These are phyloP conservation scores for Thelonectria rubi DNA, from an alignment of 2,329 filamentous ascomycete species.

Conservation along the genomic window DNA sequence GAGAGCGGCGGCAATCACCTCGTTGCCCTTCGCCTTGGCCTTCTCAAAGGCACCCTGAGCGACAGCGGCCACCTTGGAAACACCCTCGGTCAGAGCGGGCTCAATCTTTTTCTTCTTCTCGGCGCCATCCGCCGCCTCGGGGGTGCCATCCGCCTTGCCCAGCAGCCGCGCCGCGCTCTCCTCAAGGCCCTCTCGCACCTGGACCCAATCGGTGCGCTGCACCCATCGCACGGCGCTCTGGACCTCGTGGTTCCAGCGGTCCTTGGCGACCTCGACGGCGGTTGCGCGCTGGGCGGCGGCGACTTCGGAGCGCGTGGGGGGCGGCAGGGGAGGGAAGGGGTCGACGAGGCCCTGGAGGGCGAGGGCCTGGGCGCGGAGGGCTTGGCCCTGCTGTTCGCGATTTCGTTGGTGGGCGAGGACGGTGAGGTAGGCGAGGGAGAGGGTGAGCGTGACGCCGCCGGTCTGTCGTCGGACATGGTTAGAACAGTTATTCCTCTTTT, in stretches of 20 bases:
- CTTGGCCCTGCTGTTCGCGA: conserved; percentile 66
- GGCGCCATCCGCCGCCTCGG: conserved; percentile 47
- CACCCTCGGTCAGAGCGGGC: conserved; percentile 48
- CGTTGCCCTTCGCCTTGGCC: conserved; percentile 50
- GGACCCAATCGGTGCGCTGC: conserved; percentile 72
- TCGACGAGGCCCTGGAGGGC: conserved; percentile 63
- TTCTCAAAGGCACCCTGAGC: conserved; percentile 49
- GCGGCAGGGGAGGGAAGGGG: conserved; percentile 56
- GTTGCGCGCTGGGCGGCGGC: conserved; percentile 62
- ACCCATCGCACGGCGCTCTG: conserved; percentile 72
- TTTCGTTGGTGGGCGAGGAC: conserved; percentile 75
- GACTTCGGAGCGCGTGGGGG: conserved; percentile 60
- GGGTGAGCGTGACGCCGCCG: conserved; percentile 78
- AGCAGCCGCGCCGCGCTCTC: conserved; percentile 56
- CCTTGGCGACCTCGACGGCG: conserved; percentile 74
- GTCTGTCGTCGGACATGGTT: conserved; percentile 57
- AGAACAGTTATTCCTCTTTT: not conserved
- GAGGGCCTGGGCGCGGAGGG: conserved; percentile 65
- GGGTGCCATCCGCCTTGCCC: conserved; percentile 43
- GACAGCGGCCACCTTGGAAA: conserved; percentile 44
- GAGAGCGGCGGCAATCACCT: conserved; percentile 51
- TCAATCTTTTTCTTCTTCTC: conserved; percentile 41
- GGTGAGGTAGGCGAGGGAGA: conserved; percentile 76
- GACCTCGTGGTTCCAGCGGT: conserved; percentile 80
- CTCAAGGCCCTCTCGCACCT: conserved; percentile 68